Base-by-base conservation (phyloP, 2,329 filamentous ascomycete species). In the Cladosporium cucumerinum region DNA sequence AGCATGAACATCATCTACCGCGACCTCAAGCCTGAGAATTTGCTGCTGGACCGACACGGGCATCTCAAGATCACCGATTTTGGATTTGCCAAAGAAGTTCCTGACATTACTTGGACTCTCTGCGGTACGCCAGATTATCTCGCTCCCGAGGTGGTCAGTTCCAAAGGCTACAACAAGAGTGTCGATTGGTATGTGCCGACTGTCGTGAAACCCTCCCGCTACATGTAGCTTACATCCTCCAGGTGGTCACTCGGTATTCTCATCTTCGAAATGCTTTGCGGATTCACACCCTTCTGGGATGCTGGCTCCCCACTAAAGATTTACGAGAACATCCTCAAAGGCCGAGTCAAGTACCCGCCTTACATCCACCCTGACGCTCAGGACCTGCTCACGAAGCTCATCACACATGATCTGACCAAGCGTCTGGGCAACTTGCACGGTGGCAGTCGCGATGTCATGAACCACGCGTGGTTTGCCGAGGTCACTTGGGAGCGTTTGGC, bases 211-310 rank as follows among this genome's bases (percentile, higher is more conserved):
- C n/a, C n/a, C 3, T 7, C 11, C 21, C 28, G 7, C 16, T 16
- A 54, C 52, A 2, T 5, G 32, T 26, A n/a, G 23, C 66, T 67
- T 55, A 69, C 65, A 46, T 43, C 34, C 26, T 12, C 6, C 65
- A 97, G 93, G 93, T 99, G 95, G 95, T 98, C 94, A 61, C 85
- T 99, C 65, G 95, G 95, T 54, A 98, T 99, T 76, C 82, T 99
- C 72, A 98, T 99, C 78, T 99, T 97, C 78, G 95, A 99, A 84
- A 99, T 99, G 95, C 86, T 99, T 43, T 98, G 95, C 76, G 95
- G 95, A 30, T 99, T 97, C 80, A 99, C 95, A 5, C 95, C 95
- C 5, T 99, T 99, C 82, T 99, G 95, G 94, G 95, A 99, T 78
- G 92, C 91, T 72, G 95, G 94, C 63, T 97, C 92, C 52, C 94